Evolutionary conservation across 345 rosid species (phyloP), one percentile per base, ranked within the genome.

Genomic region (Hibiscus trionum): DNA sequence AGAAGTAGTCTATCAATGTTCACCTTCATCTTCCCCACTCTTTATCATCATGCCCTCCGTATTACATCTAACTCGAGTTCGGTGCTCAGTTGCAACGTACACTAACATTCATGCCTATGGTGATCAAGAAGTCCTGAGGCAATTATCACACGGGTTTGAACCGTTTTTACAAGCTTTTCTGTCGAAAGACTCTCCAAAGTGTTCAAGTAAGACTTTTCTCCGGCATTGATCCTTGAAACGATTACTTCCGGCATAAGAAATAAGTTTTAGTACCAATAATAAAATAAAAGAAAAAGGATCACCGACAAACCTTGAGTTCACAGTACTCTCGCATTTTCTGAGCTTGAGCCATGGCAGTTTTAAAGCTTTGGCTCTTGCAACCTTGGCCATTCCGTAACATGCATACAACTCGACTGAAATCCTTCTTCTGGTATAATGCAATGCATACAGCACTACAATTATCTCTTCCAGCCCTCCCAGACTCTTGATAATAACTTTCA

Each of bases 401-500:
- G 73, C 93, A 95, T 8, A 94, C 93, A 6, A 95, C 86, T 74
- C 93, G 82, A 77, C 99, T 88, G 77, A 95, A 95, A 78, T 95
- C 99, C 86, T 90, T 95, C 86, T 90, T 92, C 84, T 83, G 96
- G 83, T 86, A 94, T 46, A 91, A 79, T 74, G 84, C 89, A 80
- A 86, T 84, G 82, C 96, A 87, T 42, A 71, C 82, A 46, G 96
- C 85, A 56, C 86, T 88, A 70, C 79, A 80, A 76, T 84, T 88
- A 74, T 94, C 98, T 72, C 98, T 86, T 46, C 88, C 93, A 33
- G 97, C 97, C 79, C 98, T 88, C 64, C 98, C 96, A 42, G 93
- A 90, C 79, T 94, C 98, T 84, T 91, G 97, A 73, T 94, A 94
- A 62, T 94, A 94, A 83, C 97, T 94, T 80, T 94, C 96, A 15